Base-by-base conservation (phyloP, 2,329 filamentous ascomycete species). In the Macroventuria anomochaeta region DNA sequence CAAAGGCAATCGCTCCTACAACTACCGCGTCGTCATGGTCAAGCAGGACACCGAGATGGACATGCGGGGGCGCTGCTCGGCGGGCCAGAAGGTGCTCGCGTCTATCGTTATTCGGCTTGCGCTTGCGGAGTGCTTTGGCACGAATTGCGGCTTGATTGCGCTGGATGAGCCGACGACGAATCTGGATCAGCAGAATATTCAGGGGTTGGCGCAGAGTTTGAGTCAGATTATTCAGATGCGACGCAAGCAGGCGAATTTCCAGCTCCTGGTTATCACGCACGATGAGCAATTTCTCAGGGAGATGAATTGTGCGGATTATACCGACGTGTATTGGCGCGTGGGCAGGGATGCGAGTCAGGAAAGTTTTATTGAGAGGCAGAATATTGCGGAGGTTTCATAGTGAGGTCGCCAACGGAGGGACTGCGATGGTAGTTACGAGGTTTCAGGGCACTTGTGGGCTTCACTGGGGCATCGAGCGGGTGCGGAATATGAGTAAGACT, bases 41-140 rank as follows among this genome's bases (percentile, higher is more conserved):
- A 99, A 99, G 79, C 89, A 93, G 72, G 92, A 96, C 69, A 91
- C 90, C 0, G 95, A 99, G 76, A 96, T 99, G 92, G 95, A 99
- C 78, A 99, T 99, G 95, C 91, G 95, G 58, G 96, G 95, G 1
- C 90, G 95, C 49, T 99, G 95, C 81, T 96, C 90, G 63, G 95
- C 95, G 1, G 95, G 95, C 3, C 95, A 99, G 74, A 97, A 96
- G 76, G 93, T 99, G 23, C 85, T 99, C 23, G 95, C 95, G 4
- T 92, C 88, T 75, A 99, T 99, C 78, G 96, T 99, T 76, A 97
- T 99, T 74, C 93, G 95, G 1, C 85, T 99, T 23, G 95, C 96
- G 11, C 84, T 99, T 39, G 95, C 95, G 3, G 95, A 99, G 76
- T 96, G 92, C 65, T 99, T 99, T 72, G 95, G 95, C 61, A 85